phyloP scores from a whole-genome alignment of 495 filamentous ascomycete species.

The Lasiosphaeria hispida region DNA sequence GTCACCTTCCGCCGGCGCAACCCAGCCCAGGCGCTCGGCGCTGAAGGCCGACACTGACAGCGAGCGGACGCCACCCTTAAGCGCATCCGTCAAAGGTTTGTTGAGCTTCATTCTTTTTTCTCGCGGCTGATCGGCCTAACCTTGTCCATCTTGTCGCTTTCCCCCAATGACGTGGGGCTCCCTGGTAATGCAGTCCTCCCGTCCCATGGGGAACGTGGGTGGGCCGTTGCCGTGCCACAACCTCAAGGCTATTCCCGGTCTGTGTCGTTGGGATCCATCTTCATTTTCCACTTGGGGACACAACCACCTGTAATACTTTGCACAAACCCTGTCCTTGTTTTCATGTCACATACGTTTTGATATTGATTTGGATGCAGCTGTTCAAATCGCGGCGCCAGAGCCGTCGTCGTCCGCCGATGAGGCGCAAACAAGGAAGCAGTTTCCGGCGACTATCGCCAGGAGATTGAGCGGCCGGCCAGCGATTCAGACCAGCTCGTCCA shows the following conservation, averaged over 20 bases:
- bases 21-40: conserved; percentile 41
- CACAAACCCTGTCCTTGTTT: too few species aligned
- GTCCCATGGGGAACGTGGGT: too few species aligned
- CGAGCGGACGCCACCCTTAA: conserved; percentile 34
- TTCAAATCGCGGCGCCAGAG: conserved; percentile 50
- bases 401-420: conserved; percentile 35
- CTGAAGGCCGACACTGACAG: conserved; percentile 44
- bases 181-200: too few species aligned
- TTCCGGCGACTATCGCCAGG: conserved; percentile 38
- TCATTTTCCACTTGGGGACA: too few species aligned
- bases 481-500: conserved; percentile 33
- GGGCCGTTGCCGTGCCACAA: too few species aligned
- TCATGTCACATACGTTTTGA: background rate
- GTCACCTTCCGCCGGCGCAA: conserved; percentile 15
- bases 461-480: conserved; percentile 42
- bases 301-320: too few species aligned
- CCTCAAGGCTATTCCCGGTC: too few species aligned
- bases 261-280: too few species aligned
- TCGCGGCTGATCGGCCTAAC: too few species aligned
- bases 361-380: conserved; percentile 36
- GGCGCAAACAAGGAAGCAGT: conserved; percentile 41
- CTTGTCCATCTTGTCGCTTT: too few species aligned
- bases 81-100: conserved; percentile 44
- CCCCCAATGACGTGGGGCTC: too few species aligned
- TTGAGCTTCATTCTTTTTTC: conserved; percentile 8